Base-by-base conservation (phyloP, 2,329 filamentous ascomycete genomes). In the Microdochium trichocladiopsis region DNA sequence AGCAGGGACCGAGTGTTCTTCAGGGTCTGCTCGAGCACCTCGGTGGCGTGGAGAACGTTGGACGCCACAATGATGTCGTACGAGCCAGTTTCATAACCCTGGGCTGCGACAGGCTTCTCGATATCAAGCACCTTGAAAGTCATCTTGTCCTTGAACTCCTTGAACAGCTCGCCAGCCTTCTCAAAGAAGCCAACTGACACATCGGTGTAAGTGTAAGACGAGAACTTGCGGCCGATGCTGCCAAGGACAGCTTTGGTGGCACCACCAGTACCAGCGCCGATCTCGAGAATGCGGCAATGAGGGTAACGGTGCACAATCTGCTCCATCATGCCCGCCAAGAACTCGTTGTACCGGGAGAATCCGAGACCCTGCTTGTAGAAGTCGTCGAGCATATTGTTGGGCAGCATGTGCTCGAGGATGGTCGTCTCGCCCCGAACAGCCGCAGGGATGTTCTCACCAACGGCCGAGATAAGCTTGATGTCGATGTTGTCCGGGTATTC, bases 141-240 rank as follows among this genome's bases (percentile, higher is more conserved):
- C 59, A 72, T 64, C 18, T 59, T 59, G 2, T 58, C 47, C 1
- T 54, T 54, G 36, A 62, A 59, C 2, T 52, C 43, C 1, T 56
- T 50, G 22, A 74, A 68, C 3, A 53, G 55, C 23, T 65, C 59
- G 22, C 60, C 55, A 0, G 68, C 70, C 2, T 61, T 56, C 14
- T 68, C 66, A 70, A 73, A 70, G 58, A 69, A 69, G 21, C 60
- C 62, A 12, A 62, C 51, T 2, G 65, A 65, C 21, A 71, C 64
- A 49, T 74, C 70, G 0, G 72, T 73, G 56, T 62, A 75, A 1
- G 66, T 69, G 53, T 72, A 74, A 3, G 62, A 60, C 3, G 47
- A 14, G 24, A 23, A 28, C 9, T n/a, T 12, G 14, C 25, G 23
- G 9, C 41, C 41, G 21, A 45, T 21, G 16, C 22, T 23, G n/a